Conservation (phyloP, 164 flowering plant genomes). For the Malania oleifera region DNA sequence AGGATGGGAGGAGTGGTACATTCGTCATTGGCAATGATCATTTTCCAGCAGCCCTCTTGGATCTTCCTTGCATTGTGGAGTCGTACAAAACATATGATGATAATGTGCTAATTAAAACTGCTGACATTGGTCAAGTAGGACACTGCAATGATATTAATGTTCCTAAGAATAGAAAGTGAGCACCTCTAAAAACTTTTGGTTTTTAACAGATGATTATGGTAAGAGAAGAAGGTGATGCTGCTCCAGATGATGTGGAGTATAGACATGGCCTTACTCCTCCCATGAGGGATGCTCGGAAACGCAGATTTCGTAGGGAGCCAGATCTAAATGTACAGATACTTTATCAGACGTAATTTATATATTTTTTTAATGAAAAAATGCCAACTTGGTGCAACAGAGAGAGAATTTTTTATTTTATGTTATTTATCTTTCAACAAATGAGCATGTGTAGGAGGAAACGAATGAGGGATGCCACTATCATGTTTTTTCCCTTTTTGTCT, state of each 20-base stretch:
- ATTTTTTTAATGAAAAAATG: background rate
- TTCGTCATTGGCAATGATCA: constrained; percentile 66
- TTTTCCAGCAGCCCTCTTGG: constrained; percentile 81
- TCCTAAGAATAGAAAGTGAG: background rate
- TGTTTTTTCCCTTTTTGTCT: background rate
- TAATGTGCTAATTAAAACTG: constrained; percentile 73
- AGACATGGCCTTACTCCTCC: constrained; percentile 97
- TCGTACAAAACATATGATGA: constrained; percentile 96
- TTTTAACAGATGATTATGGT: constrained; percentile 77
- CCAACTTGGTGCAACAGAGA: too few species aligned
- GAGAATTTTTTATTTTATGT: background rate
- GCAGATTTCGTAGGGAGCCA: constrained; percentile 91
- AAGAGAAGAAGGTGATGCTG: constrained; percentile 66
- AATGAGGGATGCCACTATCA: background rate
- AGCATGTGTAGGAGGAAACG: background rate
- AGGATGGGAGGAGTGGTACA: constrained; percentile 71
- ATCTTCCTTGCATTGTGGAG: constrained; percentile 86
- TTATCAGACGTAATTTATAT: background rate
- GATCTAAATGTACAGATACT: constrained; percentile 63
- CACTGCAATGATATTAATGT: background rate
- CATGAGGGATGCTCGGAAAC: constrained; percentile 93
- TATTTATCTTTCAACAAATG: too few species aligned
- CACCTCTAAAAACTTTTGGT: background rate
- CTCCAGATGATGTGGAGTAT: constrained; percentile 69
- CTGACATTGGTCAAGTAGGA: constrained; percentile 86